Percentiles rank a stretch among this genome's conserved stretches.
phyloP scores from a whole-genome alignment of 805 yeast genomes.

The Zygoascus ofunaensis region DNA sequence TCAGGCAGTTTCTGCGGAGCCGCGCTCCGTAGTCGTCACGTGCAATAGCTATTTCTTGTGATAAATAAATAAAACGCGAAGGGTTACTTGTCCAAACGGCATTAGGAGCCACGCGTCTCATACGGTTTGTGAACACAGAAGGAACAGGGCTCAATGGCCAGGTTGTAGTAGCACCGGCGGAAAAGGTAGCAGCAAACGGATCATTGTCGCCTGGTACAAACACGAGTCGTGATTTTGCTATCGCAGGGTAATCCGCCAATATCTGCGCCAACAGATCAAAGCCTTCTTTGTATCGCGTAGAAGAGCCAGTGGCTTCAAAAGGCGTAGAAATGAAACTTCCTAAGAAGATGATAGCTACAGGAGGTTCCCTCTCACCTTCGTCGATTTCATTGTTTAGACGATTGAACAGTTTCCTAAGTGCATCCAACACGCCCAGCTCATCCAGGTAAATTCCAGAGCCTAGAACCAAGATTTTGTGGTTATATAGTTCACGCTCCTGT shows the following conservation, averaged over 20 bases:
- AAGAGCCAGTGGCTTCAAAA: slow-evolving; percentile 46
- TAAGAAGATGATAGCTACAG: slow-evolving; percentile 62
- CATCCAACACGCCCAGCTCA: slow-evolving; percentile 47
- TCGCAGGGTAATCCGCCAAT: slow-evolving; percentile 47
- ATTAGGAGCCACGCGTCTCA: slow-evolving; percentile 45
- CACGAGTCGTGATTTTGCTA: slow-evolving; percentile 48
- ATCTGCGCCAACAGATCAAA: slow-evolving; percentile 70
- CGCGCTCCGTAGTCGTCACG: slow-evolving; percentile 68
- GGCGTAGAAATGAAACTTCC: slow-evolving; percentile 76
- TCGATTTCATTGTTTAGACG: slow-evolving; percentile 42
- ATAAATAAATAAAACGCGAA: slow-evolving; percentile 59
- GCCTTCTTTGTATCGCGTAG: slow-evolving; percentile 41
- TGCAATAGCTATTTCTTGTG: slow-evolving; percentile 71
- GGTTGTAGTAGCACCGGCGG: slow-evolving; percentile 46
- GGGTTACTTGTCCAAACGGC: slow-evolving; percentile 70
- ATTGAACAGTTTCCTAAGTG: slow-evolving; percentile 52
- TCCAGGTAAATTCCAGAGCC: slow-evolving; percentile 73
- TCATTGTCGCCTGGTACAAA: slow-evolving; percentile 87
- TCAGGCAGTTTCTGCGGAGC: slow-evolving; percentile 59
- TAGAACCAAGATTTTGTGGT: slow-evolving; percentile 55
- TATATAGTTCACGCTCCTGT: slow-evolving; percentile 46
- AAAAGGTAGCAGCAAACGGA: slow-evolving; percentile 76
- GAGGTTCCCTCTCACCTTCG: slow-evolving; percentile 32
- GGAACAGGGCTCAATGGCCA: slow-evolving; percentile 78
- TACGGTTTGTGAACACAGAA: slow-evolving; percentile 54